These are phyloP conservation scores for Maudiozyma turicensis DNA, from an alignment of 805 yeast species.

Conservation along the genomic window DNA sequence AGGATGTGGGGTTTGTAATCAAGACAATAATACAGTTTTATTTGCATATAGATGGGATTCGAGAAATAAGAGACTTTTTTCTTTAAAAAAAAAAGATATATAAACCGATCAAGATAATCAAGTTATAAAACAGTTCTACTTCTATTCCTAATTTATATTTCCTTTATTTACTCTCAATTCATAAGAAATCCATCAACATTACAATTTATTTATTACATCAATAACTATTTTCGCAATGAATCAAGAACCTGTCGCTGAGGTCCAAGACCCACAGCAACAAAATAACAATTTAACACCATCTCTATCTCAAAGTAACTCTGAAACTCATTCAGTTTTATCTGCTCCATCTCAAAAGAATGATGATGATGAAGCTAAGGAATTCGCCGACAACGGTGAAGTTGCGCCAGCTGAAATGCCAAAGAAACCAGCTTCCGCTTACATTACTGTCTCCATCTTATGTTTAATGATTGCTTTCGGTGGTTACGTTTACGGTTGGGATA, in stretches of 20 bases:
- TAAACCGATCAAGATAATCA: too few relatives aligned
- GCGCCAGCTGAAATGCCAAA: slow-evolving; percentile 5
- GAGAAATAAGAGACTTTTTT: too few relatives aligned
- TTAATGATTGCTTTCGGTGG: slow-evolving; percentile 55
- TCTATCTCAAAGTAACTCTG: slow-evolving; percentile 8
- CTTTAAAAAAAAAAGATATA: too few relatives aligned
- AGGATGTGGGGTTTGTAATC: too few relatives aligned
- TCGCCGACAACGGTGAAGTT: slow-evolving; percentile 2
- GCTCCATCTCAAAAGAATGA: slow-evolving; percentile 20
- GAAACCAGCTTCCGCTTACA: slow-evolving; percentile 11
- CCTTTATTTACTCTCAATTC: not conserved
- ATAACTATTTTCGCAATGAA: not conserved
- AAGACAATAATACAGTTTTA: too few relatives aligned
- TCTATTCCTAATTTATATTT: too few relatives aligned
- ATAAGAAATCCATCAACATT: not conserved
- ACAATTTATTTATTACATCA: not conserved
- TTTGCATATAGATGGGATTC: too few relatives aligned
- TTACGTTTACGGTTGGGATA: slow-evolving; percentile 64
- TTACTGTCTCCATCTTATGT: slow-evolving; percentile 17
- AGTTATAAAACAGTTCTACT: too few relatives aligned
- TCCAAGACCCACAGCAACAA: not conserved
- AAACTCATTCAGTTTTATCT: slow-evolving; percentile 15
- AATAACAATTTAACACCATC: slow-evolving; percentile 1
- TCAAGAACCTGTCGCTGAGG: not conserved
- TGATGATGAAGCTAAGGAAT: slow-evolving; percentile 15